Base-by-base conservation (phyloP, 192 early-diverging fungal genomes). In the Backusella sp. region DNA sequence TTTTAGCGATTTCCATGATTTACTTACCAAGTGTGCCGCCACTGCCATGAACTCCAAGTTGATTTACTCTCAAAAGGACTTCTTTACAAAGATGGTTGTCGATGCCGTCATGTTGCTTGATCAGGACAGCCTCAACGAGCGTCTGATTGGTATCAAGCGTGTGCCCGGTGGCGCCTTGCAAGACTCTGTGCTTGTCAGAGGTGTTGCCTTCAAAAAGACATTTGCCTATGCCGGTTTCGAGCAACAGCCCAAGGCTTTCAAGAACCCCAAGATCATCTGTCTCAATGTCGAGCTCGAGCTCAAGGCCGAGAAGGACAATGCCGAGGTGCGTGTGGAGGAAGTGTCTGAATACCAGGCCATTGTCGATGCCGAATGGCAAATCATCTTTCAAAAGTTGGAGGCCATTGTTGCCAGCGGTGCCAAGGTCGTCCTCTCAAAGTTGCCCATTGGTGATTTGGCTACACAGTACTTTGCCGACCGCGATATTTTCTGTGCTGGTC, bases 401-500 rank as follows among this genome's bases (percentile, higher is more conserved):
- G 93, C 93, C 52, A 98, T 99, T 81, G 91, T 97, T 35, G 89
- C 89, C 14, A 95, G 96, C 65, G 98, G 97, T 73, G 98, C 98
- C 74, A 96, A 97, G 86, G 95, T 99, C 36, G 98, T 99, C 37
- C 88, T 99, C 17, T 98, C 97, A 73, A 96, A 95, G 79, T 85
- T 99, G 73, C 98, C 98, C 15, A 99, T 99, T 76, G 98, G 98
- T 80, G 98, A 99, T 86, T 84, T 99, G 76, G 98, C 97, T 35
- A 99, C 98, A 32, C 98, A 99, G 84, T 99, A 98, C 90, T 99
- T 99, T 91, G 98, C 98, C 69, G 98, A 99, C 82, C 94, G 98
- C 72, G 94, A 96, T 81, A 96, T 99, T 80, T 99, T 99, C 86
- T 99, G 98, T 82, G 98, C 98, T 36, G 98, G 98, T 52, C 94